phyloP scores from a whole-genome alignment of 2,329 filamentous ascomycete species.

The Alternaria panax region DNA sequence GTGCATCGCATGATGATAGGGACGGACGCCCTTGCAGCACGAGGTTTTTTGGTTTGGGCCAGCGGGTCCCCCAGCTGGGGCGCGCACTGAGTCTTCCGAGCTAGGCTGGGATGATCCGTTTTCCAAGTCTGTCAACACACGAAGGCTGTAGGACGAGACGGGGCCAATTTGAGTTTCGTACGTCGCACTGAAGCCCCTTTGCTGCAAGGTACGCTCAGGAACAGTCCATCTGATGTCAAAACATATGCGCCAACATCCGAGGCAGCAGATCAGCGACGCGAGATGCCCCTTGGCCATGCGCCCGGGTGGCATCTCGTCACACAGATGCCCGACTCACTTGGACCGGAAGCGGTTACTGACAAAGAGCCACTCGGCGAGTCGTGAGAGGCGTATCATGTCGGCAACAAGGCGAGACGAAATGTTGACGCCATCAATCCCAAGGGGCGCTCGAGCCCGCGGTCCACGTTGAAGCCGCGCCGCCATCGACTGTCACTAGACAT shows the following conservation, averaged over 20 bases:
- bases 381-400: constrained; percentile 22
- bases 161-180: constrained; percentile 35
- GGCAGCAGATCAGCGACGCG: constrained; percentile 37
- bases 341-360: constrained; percentile 29
- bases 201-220: constrained; percentile 48
- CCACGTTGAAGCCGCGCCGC: constrained; percentile 20
- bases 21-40: constrained; percentile 16
- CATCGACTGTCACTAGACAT: constrained; percentile 4
- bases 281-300: constrained; percentile 42
- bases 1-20: constrained; percentile 5
- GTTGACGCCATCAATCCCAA: constrained; percentile 30
- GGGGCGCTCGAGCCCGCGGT: constrained; percentile 27
- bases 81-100: constrained; percentile 10
- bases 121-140: constrained; percentile 30
- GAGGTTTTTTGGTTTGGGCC: constrained; percentile 8
- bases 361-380: constrained; percentile 32
- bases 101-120: constrained; percentile 25
- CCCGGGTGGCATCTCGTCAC: constrained; percentile 31
- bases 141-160: constrained; percentile 33
- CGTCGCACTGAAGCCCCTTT: constrained; percentile 37
- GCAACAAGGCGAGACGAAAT: constrained; percentile 19
- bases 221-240: constrained; percentile 15
- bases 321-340: constrained; percentile 29
- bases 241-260: constrained; percentile 34
- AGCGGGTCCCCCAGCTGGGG: constrained; percentile 9